Conservation (phyloP, 176 grass and related monocot genomes). For the Rhynchospora pubera region DNA sequence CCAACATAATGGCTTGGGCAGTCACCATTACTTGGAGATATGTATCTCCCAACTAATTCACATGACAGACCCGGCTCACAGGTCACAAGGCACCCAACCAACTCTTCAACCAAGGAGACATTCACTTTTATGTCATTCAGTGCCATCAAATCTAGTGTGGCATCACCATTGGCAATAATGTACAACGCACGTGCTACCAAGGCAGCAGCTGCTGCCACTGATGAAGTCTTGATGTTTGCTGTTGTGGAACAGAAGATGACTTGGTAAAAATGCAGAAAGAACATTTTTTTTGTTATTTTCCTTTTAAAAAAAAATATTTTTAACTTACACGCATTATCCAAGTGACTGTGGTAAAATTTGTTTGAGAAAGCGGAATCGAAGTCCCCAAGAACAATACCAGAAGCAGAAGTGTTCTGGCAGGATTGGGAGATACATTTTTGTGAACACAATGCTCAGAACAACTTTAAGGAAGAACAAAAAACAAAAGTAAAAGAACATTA, state of each 20-base stretch:
- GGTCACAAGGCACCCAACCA: slow-evolving; percentile 65
- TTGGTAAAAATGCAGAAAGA: neutral
- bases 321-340: slow-evolving; percentile 61
- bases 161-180: slow-evolving; percentile 57
- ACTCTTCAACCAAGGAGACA: slow-evolving; percentile 66
- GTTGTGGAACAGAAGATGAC: neutral
- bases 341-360: slow-evolving; percentile 76
- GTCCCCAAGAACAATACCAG: slow-evolving; percentile 91
- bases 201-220: slow-evolving; percentile 69
- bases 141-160: slow-evolving; percentile 56
- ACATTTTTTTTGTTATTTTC: neutral
- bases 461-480: neutral
- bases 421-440: slow-evolving; percentile 3
- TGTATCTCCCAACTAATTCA: slow-evolving; percentile 51
- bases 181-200: slow-evolving; percentile 70
- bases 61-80: slow-evolving; percentile 90
- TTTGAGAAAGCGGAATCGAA: slow-evolving; percentile 85
- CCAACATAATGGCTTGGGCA: slow-evolving; percentile 95
- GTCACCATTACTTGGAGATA: slow-evolving; percentile 32
- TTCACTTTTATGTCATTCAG: slow-evolving; percentile 88
- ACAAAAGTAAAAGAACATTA: slow-evolving; percentile 6
- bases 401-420: slow-evolving; percentile 68
- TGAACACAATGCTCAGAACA: slow-evolving; percentile 20
- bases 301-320: neutral
- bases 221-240: slow-evolving; percentile 86